Evolutionary conservation across 148 eudicot species (phyloP).

Genomic region (Bassia scoparia): DNA sequence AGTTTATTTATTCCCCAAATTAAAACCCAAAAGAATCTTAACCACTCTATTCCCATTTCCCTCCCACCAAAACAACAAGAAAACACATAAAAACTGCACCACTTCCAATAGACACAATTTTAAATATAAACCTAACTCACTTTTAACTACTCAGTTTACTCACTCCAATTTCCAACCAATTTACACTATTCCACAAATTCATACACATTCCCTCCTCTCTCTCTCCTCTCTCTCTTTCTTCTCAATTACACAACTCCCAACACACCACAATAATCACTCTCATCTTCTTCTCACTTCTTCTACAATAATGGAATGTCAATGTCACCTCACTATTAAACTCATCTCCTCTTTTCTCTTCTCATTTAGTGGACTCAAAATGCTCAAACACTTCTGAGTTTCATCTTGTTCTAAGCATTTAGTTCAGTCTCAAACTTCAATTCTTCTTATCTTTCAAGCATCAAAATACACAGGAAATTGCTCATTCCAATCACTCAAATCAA

Average conservation of each 20-base stretch:
- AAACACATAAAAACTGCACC: no score
- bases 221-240: neutral
- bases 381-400: conserved; percentile 31
- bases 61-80: no score
- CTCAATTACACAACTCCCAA: neutral
- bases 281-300: neutral
- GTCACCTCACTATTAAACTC: neutral
- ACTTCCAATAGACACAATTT: no score
- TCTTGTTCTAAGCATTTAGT: conserved; percentile 53
- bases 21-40: no score
- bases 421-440: conserved; percentile 56
- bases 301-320: conserved; percentile 12
- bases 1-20: no score
- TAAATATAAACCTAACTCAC: neutral
- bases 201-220: conserved; percentile 6
- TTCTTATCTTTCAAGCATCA: conserved; percentile 29
- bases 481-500: conserved; percentile 33
- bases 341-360: conserved; percentile 12
- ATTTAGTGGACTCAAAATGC: conserved; percentile 15
- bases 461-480: conserved; percentile 16
- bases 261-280: neutral
- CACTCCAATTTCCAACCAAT: conserved; percentile 10
- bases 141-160: neutral
- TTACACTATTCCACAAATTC: no score
- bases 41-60: no score